A percentile compares a stretch with the other conserved stretches of the same genome.
phyloP scores from a whole-genome alignment of 2,329 filamentous ascomycete species.

The Trichoderma oligosporum region DNA sequence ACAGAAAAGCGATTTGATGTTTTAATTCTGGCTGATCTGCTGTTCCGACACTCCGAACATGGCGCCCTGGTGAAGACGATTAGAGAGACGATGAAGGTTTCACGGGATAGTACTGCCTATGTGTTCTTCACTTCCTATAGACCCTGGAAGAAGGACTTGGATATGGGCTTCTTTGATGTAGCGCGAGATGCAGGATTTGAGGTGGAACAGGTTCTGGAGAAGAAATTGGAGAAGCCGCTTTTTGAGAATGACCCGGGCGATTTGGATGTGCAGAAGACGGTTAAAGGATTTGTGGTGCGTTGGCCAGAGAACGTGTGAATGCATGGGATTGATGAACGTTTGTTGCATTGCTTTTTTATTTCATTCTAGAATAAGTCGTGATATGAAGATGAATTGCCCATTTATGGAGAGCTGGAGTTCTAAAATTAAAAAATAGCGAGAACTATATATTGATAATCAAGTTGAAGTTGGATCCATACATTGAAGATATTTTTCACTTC shows the following conservation, averaged over 20 bases:
- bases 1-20: slow-evolving; percentile 63
- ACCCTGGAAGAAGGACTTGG: slow-evolving; percentile 82
- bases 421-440: no score
- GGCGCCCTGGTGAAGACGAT: slow-evolving; percentile 71
- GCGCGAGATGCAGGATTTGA: slow-evolving; percentile 66
- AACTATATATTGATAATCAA: no score
- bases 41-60: slow-evolving; percentile 91
- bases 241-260: slow-evolving; percentile 88
- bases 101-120: slow-evolving; percentile 59
- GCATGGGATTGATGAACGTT: background rate
- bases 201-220: slow-evolving; percentile 77
- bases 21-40: slow-evolving; percentile 78
- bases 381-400: no score
- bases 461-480: no score
- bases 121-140: slow-evolving; percentile 95
- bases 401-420: no score
- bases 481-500: no score
- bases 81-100: slow-evolving; percentile 58
- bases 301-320: slow-evolving; percentile 51
- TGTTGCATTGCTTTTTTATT: background rate
- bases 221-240: slow-evolving; percentile 78
- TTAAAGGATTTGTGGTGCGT: slow-evolving; percentile 70
- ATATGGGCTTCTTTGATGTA: slow-evolving; percentile 80
- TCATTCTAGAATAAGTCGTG: background rate
- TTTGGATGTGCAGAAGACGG: slow-evolving; percentile 73